phyloP scores from a whole-genome alignment of 139 green algal genomes.

The Chlorella sp. region DNA sequence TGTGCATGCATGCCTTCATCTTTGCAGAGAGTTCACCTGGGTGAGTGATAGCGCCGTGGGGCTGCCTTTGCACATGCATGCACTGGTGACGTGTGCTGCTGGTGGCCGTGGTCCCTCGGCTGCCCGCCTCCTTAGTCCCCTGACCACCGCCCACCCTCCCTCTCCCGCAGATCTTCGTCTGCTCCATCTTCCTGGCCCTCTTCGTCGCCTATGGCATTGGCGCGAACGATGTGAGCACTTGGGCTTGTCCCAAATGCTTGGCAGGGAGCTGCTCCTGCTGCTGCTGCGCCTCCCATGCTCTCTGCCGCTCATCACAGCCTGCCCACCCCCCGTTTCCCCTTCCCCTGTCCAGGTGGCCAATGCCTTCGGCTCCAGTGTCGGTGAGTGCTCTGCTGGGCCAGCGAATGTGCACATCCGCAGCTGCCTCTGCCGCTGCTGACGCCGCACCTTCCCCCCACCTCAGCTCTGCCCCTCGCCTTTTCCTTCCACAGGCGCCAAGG shows the following conservation, averaged over 20 bases:
- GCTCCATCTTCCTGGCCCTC: constrained; percentile 38
- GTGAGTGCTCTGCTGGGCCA: neutral
- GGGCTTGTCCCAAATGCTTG: neutral
- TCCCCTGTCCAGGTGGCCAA: neutral
- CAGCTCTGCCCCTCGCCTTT: neutral
- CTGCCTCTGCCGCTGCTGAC: neutral
- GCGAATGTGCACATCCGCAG: too few relatives aligned
- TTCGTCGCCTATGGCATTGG: constrained; percentile 51
- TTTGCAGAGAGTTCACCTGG: too few relatives aligned
- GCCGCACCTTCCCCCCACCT: too few relatives aligned
- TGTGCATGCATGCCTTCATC: too few relatives aligned
- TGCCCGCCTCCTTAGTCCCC: too few relatives aligned
- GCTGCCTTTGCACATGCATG: too few relatives aligned
- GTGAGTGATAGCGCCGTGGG: too few relatives aligned
- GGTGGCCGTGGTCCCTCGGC: too few relatives aligned
- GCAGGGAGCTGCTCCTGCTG: neutral
- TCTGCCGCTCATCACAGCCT: too few relatives aligned
- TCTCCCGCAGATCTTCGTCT: constrained; percentile 39
- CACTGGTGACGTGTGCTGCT: too few relatives aligned
- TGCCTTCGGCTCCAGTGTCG: neutral
- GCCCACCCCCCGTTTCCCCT: neutral
- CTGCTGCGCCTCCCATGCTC: neutral
- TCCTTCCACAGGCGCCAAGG: constrained; percentile 44
- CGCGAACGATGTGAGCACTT: constrained; percentile 54
- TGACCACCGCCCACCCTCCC: neutral